Evolutionary conservation across 768 basidiomycete species (phyloP), one percentile per base, ranked within the genome.

Genomic region (Ramaria sp.): DNA sequence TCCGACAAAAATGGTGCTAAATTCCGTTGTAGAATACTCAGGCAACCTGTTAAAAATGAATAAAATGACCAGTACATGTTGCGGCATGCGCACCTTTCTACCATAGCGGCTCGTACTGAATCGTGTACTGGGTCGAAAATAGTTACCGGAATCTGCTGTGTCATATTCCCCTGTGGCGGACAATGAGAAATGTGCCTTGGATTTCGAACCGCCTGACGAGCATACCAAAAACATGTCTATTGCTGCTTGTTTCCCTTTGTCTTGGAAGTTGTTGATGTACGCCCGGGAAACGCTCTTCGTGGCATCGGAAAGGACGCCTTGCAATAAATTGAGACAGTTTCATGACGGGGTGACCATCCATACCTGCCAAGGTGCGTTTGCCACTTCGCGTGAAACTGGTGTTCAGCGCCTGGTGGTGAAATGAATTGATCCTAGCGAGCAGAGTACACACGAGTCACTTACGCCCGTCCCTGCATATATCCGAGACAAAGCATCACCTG

Each of bases 211-310:
- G 38, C 24, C 33, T 41, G 30, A 49, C 24, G 59, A 56, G 69
- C 83, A 45, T 54, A 94, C 95, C 64, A 99, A 75, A 64, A 98
- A 88, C 80, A 92, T 87, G 66, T 99, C 96, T 59, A 98, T 98
- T 0, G 94, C 92, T 3, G 79, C 69, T 65, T 99, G 96, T 67
- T 99, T 99, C 38, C 79, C 83, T 67, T 90, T 89, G 67, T 99
- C 96, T 64, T 94, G 88, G 67, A 99, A 96, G 67, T 97, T 97
- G 65, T 94, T 96, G 65, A 97, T 95, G 65, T 97, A 99, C 38
- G 94, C 94, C 59, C 95, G 82, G 3, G 90, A 91, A 33, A 91
- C 88, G 64, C 90, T 94, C 69, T 99, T 99, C 4, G 92, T 95
- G 3, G 95, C 96, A 72, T 99, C 94, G 5, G 91, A 93, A 22